Evolutionary conservation across 805 yeast species (phyloP), one percentile per base, ranked within the genome.

Genomic region (Ogataea allantospora): DNA sequence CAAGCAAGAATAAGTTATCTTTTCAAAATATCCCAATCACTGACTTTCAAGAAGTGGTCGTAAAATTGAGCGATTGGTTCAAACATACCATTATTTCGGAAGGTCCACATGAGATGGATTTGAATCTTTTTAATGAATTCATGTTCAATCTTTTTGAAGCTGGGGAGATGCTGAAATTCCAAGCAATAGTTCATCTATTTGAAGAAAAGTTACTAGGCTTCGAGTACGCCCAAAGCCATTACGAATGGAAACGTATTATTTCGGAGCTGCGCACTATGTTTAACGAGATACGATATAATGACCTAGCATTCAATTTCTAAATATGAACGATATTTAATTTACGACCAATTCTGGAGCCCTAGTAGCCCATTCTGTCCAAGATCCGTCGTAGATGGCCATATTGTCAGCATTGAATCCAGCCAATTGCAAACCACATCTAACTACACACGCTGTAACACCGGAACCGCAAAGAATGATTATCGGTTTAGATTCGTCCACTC

Each of bases 391-490:
- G 15, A 84, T 73, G 26, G 72, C 71, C 10, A 81, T 65, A 13
- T 69, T 71, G 5, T 58, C 60, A 6, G 68, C 56, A 27, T 66
- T 59, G 20, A 68, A 64, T 0, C 78, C 79, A 8, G 75, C 68
- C n/a, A 65, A 54, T 40, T 78, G 80, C 27, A 84, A 58, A 2
- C 95, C 98, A 7, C 83, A 67, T 60, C 85, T 83, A 30, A 91
- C 71, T 27, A 93, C 79, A 46, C 91, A 87, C 1, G 97, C 98
- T 8, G 97, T 82, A 33, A 93, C 97, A 30, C 98, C 99, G 0
- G 97, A 83, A 19, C 98, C 99, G 58, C 99, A 93, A 86, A 86
- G 78, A 26, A 83, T 84, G 33, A 93, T 78, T 13, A 85, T 78
- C 9, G 87, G 89, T 53, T 83, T 81, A 12, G 68, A 61, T 13